Percentiles rank a stretch among this genome's conserved stretches.
These are phyloP conservation scores for Hymenoscyphus occultus DNA, from an alignment of 2,329 filamentous ascomycete genomes.

Conservation along the genomic window DNA sequence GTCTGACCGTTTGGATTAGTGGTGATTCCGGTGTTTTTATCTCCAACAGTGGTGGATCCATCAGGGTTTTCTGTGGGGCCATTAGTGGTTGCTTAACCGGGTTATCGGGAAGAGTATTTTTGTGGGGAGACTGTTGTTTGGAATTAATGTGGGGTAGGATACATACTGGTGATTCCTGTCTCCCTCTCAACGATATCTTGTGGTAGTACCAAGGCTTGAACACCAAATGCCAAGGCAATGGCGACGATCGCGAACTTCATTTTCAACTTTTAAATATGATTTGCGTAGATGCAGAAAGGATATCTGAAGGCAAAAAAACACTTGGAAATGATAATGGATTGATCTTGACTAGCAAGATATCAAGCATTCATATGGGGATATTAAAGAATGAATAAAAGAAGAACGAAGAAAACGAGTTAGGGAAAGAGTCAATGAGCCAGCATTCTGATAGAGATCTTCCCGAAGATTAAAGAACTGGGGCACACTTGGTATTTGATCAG, in stretches of 20 bases:
- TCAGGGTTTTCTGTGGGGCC: neutral
- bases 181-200: neutral
- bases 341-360: neutral
- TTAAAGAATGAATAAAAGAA: neutral
- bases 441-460: neutral
- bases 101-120: too few species aligned
- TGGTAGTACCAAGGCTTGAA: neutral
- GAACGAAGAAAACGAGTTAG: neutral
- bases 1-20: neutral
- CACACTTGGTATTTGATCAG: slow-evolving; percentile 1
- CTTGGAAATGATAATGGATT: neutral
- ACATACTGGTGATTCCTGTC: neutral
- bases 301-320: neutral
- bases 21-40: neutral
- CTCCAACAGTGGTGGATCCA: neutral
- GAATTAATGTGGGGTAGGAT: neutral
- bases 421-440: neutral
- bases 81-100: neutral
- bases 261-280: neutral
- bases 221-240: neutral
- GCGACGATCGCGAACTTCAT: neutral
- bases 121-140: neutral
- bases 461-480: neutral
- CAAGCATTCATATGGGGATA: too few species aligned
- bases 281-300: neutral